These are phyloP conservation scores for Hypoxylon sp. DNA, from an alignment of 2,329 filamentous ascomycete species.

Conservation along the genomic window DNA sequence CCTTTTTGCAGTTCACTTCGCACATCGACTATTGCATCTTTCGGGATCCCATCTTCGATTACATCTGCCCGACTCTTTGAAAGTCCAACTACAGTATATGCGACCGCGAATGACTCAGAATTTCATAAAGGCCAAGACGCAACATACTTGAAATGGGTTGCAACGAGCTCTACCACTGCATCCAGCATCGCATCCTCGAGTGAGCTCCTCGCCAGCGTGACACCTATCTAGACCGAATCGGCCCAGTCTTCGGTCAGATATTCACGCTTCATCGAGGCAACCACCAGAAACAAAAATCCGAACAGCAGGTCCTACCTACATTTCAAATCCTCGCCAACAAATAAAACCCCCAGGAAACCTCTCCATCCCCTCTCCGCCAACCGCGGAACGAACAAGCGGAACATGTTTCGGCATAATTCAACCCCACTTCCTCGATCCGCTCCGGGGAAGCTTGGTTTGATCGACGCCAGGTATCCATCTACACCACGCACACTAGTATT, in stretches of 20 bases:
- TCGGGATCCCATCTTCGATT: neutral
- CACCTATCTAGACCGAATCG: slow-evolving; percentile 9
- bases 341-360: neutral
- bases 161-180: neutral
- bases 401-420: slow-evolving; percentile 22
- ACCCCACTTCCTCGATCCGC: slow-evolving; percentile 17
- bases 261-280: neutral
- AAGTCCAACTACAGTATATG: neutral
- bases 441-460: slow-evolving; percentile 36
- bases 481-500: too few relatives aligned
- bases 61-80: neutral
- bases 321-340: neutral
- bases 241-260: neutral
- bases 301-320: too few relatives aligned
- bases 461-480: slow-evolving; percentile 22
- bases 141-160: neutral
- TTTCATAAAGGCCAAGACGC: neutral
- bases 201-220: neutral
- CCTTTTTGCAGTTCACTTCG: neutral
- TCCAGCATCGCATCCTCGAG: neutral
- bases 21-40: neutral
- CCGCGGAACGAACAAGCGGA: slow-evolving; percentile 15
- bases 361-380: neutral
- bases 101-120: neutral
- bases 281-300: neutral